Conservation (phyloP, 345 rosid species). For the Angophora floribunda region DNA sequence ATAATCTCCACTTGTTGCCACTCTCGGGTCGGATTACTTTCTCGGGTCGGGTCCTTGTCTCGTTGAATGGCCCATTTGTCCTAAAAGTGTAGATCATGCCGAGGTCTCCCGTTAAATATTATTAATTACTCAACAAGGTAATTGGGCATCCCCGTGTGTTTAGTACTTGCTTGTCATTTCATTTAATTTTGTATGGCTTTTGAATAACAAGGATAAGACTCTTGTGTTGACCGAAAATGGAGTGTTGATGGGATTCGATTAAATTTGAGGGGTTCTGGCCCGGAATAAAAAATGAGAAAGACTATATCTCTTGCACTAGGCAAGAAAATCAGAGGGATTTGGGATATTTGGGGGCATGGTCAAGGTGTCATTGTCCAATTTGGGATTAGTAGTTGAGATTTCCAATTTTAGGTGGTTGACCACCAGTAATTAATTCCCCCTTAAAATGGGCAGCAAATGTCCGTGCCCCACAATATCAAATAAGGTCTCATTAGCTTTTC, state of each 20-base stretch:
- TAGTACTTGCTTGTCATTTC: background rate
- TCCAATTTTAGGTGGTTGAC: slow-evolving; percentile 10
- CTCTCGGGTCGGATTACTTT: background rate
- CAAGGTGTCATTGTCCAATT: background rate
- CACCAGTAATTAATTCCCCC: background rate
- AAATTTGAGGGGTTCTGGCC: background rate
- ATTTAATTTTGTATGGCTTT: background rate
- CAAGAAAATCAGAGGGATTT: background rate
- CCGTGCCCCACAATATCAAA: background rate
- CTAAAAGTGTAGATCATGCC: background rate
- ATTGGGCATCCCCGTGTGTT: background rate
- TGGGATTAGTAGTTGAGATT: slow-evolving; percentile 9
- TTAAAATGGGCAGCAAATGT: background rate
- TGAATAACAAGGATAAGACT: background rate
- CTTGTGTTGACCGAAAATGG: background rate
- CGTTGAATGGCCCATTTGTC: background rate
- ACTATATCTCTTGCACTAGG: background rate
- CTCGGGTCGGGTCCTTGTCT: too few species aligned
- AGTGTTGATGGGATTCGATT: background rate
- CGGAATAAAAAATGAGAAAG: background rate
- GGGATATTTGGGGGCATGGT: background rate
- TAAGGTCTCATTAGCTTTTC: background rate
- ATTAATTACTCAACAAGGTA: background rate
- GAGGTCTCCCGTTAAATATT: background rate
- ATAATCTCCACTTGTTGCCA: background rate